phyloP scores from a whole-genome alignment of 306 rosid species.

The Sicyos baderoa region DNA sequence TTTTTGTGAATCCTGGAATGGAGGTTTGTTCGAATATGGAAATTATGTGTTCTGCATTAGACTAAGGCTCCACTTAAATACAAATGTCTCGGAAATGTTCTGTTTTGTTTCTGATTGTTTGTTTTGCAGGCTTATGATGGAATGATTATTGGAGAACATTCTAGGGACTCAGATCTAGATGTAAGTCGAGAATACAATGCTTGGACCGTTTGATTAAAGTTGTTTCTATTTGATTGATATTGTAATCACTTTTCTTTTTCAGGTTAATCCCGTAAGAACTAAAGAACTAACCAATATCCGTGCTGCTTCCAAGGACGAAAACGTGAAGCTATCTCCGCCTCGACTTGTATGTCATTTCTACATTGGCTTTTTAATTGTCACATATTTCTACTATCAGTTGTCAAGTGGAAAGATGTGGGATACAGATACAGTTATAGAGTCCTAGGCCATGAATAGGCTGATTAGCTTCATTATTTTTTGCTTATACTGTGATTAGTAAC shows the following conservation, averaged over 20 bases:
- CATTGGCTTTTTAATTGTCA: background rate
- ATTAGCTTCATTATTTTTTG: background rate
- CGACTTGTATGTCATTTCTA: constrained; percentile 59
- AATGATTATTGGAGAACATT: constrained; percentile 92
- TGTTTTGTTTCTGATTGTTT: background rate
- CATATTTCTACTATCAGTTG: background rate
- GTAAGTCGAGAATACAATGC: constrained; percentile 31
- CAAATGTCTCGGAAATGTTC: background rate
- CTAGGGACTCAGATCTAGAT: constrained; percentile 86
- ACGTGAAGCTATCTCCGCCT: constrained; percentile 84
- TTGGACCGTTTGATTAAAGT: constrained; percentile 18
- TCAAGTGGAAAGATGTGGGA: no score
- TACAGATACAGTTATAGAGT: no score
- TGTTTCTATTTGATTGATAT: constrained; percentile 19
- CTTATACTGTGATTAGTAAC: constrained; percentile 14
- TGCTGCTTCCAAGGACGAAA: constrained; percentile 70
- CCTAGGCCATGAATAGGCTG: no score
- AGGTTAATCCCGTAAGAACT: constrained; percentile 75
- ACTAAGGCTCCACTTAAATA: background rate
- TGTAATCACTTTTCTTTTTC: constrained; percentile 29
- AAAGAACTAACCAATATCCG: constrained; percentile 77
- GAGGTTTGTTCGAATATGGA: constrained; percentile 47
- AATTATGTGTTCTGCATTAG: constrained; percentile 15
- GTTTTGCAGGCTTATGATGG: constrained; percentile 82
- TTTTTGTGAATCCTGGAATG: constrained; percentile 83